Base-by-base conservation (phyloP, 1,284 basidiomycete species). In the Moniliella sp. region DNA sequence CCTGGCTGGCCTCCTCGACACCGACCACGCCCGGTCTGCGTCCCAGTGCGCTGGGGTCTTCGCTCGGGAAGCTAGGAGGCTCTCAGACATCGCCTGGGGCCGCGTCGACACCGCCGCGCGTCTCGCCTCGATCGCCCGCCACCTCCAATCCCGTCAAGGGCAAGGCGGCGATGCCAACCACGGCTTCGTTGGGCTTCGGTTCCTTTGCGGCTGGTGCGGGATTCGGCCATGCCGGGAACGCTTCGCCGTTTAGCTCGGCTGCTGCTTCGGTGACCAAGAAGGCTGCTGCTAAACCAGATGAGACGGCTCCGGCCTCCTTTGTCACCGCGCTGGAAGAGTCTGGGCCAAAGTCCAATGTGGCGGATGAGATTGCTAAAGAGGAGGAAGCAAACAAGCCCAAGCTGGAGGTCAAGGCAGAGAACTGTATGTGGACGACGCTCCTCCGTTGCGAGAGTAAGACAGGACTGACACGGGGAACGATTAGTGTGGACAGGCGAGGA, bases 401-500 rank as follows among this genome's bases (percentile, higher is more conserved):
- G n/a, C n/a, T n/a, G n/a, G n/a, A n/a, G n/a, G n/a, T n/a, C n/a
- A n/a, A n/a, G n/a, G n/a, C n/a, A n/a, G n/a, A n/a, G n/a, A n/a
- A n/a, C n/a, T n/a, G n/a, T n/a, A n/a, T n/a, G n/a, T n/a, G n/a
- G n/a, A n/a, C n/a, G n/a, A n/a, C n/a, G n/a, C n/a, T n/a, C n/a
- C n/a, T n/a, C n/a, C n/a, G n/a, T n/a, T n/a, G n/a, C n/a, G n/a
- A n/a, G n/a, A n/a, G n/a, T n/a, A n/a, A n/a, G n/a, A n/a, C n/a
- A n/a, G n/a, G n/a, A n/a, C n/a, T n/a, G n/a, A n/a, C n/a, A n/a
- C n/a, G n/a, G n/a, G n/a, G n/a, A n/a, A n/a, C n/a, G n/a, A n/a
- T n/a, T n/a, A 86, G 83, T 79, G 18, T 64, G 69, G 27, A 93
- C 84, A 0, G 84, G 84, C 7, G 84, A 93, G 61, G 84, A 93